phyloP scores from a whole-genome alignment of 2,329 filamentous ascomycete genomes.

The Botryotinia calthae region DNA sequence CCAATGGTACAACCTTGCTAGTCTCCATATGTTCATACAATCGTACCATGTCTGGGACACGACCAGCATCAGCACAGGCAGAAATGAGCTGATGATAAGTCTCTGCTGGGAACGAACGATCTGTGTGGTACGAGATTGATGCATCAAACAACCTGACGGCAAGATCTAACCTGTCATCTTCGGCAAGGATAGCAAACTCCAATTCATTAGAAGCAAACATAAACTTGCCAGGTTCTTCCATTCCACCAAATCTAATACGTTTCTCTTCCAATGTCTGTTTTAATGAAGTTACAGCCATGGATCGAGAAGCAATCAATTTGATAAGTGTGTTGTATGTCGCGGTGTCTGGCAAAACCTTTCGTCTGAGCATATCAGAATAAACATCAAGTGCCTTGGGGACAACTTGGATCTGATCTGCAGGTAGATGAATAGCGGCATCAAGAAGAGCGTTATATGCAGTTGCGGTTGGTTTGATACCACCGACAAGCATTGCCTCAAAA shows the following conservation, averaged over 20 bases:
- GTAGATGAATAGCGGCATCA: conserved; percentile 78
- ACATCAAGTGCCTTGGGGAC: conserved; percentile 91
- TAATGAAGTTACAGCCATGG: conserved; percentile 71
- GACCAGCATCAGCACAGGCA: conserved; percentile 79
- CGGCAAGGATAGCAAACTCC: conserved; percentile 79
- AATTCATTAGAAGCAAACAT: conserved; percentile 86
- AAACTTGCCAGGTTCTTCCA: conserved; percentile 80
- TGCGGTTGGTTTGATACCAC: conserved; percentile 76
- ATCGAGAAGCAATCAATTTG: conserved; percentile 74
- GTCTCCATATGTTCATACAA: conserved; percentile 91
- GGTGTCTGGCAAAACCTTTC: conserved; percentile 76
- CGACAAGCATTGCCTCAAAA: conserved; percentile 85
- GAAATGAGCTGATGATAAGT: conserved; percentile 83
- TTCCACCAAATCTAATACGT: conserved; percentile 77
- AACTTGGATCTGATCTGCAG: conserved; percentile 74
- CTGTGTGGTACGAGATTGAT: conserved; percentile 58
- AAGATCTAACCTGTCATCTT: conserved; percentile 83
- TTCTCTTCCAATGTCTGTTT: conserved; percentile 77
- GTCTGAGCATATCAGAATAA: conserved; percentile 92
- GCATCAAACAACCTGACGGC: conserved; percentile 83
- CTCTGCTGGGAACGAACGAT: conserved; percentile 69
- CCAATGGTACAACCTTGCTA: conserved; percentile 68
- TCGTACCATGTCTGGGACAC: conserved; percentile 82
- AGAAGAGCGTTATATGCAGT: conserved; percentile 91
- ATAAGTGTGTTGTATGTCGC: conserved; percentile 88